These are phyloP conservation scores for Torulaspora gathmanii DNA, from an alignment of 805 yeast species.

Conservation along the genomic window DNA sequence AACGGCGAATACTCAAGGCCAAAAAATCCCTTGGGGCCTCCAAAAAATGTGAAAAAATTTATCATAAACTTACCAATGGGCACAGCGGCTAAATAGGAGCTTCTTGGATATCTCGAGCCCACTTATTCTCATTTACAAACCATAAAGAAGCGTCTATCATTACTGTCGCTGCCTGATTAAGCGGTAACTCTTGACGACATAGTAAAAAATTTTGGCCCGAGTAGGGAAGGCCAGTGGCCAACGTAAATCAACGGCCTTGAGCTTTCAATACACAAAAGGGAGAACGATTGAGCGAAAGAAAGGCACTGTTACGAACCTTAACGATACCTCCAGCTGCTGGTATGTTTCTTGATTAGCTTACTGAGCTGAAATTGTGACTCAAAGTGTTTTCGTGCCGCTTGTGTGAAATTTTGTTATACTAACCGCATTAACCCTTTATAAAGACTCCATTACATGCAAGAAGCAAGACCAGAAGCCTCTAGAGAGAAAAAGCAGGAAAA, in stretches of 20 bases:
- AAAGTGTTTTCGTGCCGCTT: no score
- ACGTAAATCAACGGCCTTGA: neutral
- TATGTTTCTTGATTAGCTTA: slow-evolving; percentile 3
- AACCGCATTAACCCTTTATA: neutral
- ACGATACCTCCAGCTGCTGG: slow-evolving; percentile 6
- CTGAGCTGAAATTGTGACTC: no score
- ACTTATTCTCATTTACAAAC: no score
- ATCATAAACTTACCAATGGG: no score
- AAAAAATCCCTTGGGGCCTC: no score
- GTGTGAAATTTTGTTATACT: slow-evolving; percentile 1
- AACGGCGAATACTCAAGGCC: no score
- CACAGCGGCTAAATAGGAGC: no score
- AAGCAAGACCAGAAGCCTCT: slow-evolving; percentile 11
- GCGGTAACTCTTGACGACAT: neutral
- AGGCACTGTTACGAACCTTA: neutral
- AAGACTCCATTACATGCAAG: slow-evolving; percentile 23
- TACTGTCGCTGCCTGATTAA: neutral
- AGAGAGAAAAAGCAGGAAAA: slow-evolving; percentile 18
- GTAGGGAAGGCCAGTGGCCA: slow-evolving; percentile 1
- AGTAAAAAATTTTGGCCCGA: neutral
- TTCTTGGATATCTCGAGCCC: no score
- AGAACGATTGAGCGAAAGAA: neutral
- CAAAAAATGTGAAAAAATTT: no score
- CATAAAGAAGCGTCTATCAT: neutral
- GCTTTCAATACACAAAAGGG: neutral